phyloP scores from a whole-genome alignment of 768 basidiomycete genomes.

The Sistotremastrum niveocremeum region DNA sequence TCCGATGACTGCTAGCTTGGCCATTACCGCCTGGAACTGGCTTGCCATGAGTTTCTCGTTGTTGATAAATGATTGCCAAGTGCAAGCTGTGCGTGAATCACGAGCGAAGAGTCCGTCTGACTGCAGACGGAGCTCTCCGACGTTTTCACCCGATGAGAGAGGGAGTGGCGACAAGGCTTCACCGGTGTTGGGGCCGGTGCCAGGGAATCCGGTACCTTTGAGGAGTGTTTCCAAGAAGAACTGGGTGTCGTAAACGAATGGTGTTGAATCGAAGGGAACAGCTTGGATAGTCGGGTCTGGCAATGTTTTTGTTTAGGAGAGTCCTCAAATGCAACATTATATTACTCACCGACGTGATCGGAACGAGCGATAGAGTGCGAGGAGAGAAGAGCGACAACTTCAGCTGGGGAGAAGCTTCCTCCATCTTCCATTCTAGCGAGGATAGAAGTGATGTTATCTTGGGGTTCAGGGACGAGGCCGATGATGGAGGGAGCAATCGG shows the following conservation, averaged over 20 bases:
- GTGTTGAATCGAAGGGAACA: conserved; percentile 20
- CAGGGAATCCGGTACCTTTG: conserved; percentile 15
- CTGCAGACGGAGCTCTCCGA: conserved; percentile 10
- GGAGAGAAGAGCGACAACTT: conserved; percentile 22
- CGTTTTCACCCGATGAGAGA: not conserved
- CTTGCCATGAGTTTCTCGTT: conserved; percentile 8
- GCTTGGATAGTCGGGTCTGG: conserved; percentile 12
- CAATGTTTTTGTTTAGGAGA: not conserved
- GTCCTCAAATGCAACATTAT: not conserved
- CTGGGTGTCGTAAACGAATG: conserved; percentile 18
- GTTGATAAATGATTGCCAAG: conserved; percentile 10
- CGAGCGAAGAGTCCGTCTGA: conserved; percentile 10
- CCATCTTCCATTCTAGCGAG: conserved; percentile 21
- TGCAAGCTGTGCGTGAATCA: conserved; percentile 7
- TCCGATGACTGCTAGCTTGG: conserved; percentile 7
- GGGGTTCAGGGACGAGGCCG: conserved; percentile 22
- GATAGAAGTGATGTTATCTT: conserved; percentile 13
- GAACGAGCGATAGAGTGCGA: conserved; percentile 16
- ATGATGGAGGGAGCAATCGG: conserved; percentile 5
- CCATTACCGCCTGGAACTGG: conserved; percentile 9
- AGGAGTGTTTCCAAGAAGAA: conserved; percentile 20
- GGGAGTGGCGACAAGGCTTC: conserved; percentile 7
- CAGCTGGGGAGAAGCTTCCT: conserved; percentile 17
- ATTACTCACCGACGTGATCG: not conserved
- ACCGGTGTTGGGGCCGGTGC: conserved; percentile 8